Evolutionary conservation across 148 eudicot species (phyloP).

Genomic region (Tetragonia tetragonoides): DNA sequence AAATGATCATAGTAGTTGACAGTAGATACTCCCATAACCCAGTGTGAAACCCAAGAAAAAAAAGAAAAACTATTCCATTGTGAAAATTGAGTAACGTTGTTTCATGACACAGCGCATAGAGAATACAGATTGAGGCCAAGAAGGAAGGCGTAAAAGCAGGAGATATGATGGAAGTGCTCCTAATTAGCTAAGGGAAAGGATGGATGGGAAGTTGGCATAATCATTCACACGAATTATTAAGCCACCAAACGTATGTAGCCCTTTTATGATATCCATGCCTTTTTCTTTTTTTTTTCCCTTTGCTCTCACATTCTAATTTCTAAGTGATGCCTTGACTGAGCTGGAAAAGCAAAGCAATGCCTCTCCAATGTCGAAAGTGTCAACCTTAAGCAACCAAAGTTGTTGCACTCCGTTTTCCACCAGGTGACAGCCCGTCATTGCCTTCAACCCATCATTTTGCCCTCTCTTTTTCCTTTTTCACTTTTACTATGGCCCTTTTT

Average conservation of each 20-base stretch:
- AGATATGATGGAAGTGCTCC: background rate
- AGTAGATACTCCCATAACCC: too few relatives aligned
- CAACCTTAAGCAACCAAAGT: slow-evolving; percentile 21
- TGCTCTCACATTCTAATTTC: background rate
- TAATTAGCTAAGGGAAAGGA: background rate
- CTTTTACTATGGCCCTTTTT: background rate
- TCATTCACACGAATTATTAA: slow-evolving; percentile 27
- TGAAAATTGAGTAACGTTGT: too few relatives aligned
- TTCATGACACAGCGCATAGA: too few relatives aligned
- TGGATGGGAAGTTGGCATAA: slow-evolving; percentile 16
- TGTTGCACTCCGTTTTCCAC: background rate
- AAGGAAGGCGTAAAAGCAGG: slow-evolving; percentile 21
- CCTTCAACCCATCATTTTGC: background rate
- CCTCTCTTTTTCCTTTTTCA: background rate
- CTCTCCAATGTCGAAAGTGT: slow-evolving; percentile 11
- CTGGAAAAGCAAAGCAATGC: slow-evolving; percentile 21
- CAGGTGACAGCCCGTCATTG: background rate
- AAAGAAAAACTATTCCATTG: too few relatives aligned
- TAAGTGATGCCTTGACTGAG: slow-evolving; percentile 10
- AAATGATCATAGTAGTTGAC: too few relatives aligned
- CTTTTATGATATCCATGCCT: background rate
- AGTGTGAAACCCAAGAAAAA: too few relatives aligned
- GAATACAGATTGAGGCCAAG: too few relatives aligned
- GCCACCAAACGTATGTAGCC: slow-evolving; percentile 35
- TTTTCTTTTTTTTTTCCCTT: background rate